Percentiles rank a stretch among this genome's conserved stretches.
Conservation (phyloP, 2,329 filamentous ascomycete species). For the Trichoderma breve region DNA sequence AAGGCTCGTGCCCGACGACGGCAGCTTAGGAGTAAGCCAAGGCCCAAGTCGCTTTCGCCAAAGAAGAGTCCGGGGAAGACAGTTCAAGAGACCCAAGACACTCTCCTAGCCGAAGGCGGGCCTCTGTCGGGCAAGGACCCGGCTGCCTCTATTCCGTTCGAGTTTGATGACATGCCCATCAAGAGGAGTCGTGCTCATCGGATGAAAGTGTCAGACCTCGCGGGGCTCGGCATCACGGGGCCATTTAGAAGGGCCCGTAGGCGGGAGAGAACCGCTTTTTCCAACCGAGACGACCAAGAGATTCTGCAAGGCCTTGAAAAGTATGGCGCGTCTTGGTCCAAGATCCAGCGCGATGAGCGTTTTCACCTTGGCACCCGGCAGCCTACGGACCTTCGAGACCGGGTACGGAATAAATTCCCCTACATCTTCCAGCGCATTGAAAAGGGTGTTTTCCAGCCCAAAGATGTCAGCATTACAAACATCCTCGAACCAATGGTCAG, state of each 20-base stretch:
- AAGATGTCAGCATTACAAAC: constrained; percentile 40
- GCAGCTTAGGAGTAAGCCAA: neutral
- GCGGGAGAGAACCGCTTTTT: constrained; percentile 59
- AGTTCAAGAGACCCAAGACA: constrained; percentile 42
- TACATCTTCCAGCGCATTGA: constrained; percentile 57
- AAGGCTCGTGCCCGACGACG: constrained; percentile 23
- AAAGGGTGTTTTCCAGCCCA: constrained; percentile 50
- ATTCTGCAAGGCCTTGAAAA: constrained; percentile 59
- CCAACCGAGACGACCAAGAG: constrained; percentile 60
- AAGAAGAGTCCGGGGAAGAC: constrained; percentile 44
- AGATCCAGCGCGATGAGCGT: constrained; percentile 59
- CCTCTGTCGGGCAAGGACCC: constrained; percentile 29
- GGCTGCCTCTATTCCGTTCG: constrained; percentile 26
- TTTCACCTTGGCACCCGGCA: constrained; percentile 59
- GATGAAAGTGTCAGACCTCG: constrained; percentile 55
- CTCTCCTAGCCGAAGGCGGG: constrained; percentile 48
- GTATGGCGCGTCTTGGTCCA: constrained; percentile 64
- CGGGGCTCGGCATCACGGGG: constrained; percentile 57
- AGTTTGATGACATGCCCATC: constrained; percentile 39
- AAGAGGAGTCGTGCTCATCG: constrained; percentile 55
- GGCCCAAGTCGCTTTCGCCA: constrained; percentile 30
- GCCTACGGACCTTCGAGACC: constrained; percentile 62
- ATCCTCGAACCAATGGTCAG: constrained; percentile 52
- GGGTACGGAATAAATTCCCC: constrained; percentile 63
- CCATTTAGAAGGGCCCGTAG: constrained; percentile 63